Base-by-base conservation (phyloP, 352 stramenopile genomes). In the Phytophthora uliginosa region DNA sequence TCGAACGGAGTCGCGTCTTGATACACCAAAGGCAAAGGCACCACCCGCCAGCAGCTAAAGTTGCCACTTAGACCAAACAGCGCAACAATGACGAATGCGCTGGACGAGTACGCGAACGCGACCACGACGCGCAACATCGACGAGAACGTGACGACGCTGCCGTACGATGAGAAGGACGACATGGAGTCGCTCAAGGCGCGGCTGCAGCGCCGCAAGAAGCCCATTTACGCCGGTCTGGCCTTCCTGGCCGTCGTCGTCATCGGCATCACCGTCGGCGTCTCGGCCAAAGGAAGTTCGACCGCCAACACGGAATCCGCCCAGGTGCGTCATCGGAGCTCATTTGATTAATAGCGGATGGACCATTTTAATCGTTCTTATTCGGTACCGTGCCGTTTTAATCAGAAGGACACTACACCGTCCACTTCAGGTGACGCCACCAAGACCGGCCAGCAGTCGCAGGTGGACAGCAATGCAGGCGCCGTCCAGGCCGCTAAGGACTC, bases 81-180 rank as follows among this genome's bases (percentile, higher is more conserved):
- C 40, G 45, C 9, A 52, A 67, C 24, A 31, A 83, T 82, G 68
- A 53, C 59, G 26, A 51, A 69, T 24, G 60, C 69, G 2, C 42
- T 83, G 34, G 65, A 79, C 51, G 64, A 78, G 2, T 88, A 87
- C 76, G 62, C 53, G 20, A 60, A 81, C 45, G 74, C 77, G 62
- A 62, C 66, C 50, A 90, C 84, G 18, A 67, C 82, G 20, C 84
- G 84, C 38, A 78, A 79, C 51, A 80, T 73, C 8, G 65, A 85
- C 47, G 65, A 62, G 47, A 66, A 76, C 18, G 45, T 68, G 26
- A 33, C 48, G 47, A 58, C 65, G 38, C 38, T 85, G 50, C 71
- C 73, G 20, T 81, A 86, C 59, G 79, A 90, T 53, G 83, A 85
- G 56, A 91, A 91, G 74, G 81, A 92, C 61, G 69, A 89, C 70